phyloP scores from a whole-genome alignment of 2,329 filamentous ascomycete species.

The Neocucurbitaria cava region DNA sequence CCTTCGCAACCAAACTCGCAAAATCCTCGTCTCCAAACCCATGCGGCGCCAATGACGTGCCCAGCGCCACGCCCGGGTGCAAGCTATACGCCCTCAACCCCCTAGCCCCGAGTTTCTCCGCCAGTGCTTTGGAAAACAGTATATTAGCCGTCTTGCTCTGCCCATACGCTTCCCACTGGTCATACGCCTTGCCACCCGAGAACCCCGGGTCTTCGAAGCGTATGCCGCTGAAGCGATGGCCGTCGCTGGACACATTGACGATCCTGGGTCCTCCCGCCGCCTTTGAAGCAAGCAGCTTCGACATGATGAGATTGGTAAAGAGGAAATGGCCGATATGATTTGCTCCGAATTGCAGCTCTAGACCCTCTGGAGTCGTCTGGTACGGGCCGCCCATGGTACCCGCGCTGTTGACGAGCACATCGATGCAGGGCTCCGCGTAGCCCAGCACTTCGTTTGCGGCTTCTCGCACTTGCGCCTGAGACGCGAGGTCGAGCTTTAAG shows the following conservation, averaged over 20 bases:
- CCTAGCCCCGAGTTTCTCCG: slow-evolving; percentile 26
- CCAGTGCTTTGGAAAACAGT: slow-evolving; percentile 33
- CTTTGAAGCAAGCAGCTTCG: slow-evolving; percentile 46
- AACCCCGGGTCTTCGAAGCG: slow-evolving; percentile 55
- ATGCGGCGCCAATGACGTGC: slow-evolving; percentile 27
- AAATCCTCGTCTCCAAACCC: slow-evolving; percentile 31
- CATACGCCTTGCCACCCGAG: slow-evolving; percentile 50
- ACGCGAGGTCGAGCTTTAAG: slow-evolving; percentile 46
- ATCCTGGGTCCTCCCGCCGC: slow-evolving; percentile 48
- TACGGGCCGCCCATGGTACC: slow-evolving; percentile 46
- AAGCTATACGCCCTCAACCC: slow-evolving; percentile 37
- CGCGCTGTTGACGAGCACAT: slow-evolving; percentile 54
- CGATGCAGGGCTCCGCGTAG: slow-evolving; percentile 43
- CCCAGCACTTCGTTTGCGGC: slow-evolving; percentile 43
- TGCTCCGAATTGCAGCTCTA: slow-evolving; percentile 53
- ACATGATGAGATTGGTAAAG: slow-evolving; percentile 54
- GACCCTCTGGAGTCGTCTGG: slow-evolving; percentile 40
- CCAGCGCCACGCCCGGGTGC: slow-evolving; percentile 38
- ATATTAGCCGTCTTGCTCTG: slow-evolving; percentile 63
- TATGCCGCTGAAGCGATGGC: slow-evolving; percentile 49
- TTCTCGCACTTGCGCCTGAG: slow-evolving; percentile 41
- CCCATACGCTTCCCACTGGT: slow-evolving; percentile 56
- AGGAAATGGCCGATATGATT: slow-evolving; percentile 61
- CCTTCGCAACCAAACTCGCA: slow-evolving; percentile 13
- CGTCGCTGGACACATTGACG: slow-evolving; percentile 53